Conservation (phyloP, 139 green algal genomes). For the Tetratostichococcus sp. region DNA sequence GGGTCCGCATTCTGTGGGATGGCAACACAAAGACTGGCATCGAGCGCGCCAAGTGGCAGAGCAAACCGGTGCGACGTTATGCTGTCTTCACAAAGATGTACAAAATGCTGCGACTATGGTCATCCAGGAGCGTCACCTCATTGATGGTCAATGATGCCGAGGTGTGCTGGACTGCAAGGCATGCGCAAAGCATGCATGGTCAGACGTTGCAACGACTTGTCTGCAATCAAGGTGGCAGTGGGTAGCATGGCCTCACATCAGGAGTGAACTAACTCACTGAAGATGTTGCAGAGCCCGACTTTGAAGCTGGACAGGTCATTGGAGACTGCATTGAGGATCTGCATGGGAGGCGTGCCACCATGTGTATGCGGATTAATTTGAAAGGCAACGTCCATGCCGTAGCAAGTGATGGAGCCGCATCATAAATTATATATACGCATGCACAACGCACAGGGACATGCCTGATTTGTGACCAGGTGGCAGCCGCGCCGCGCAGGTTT, state of each 20-base stretch:
- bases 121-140: conserved; percentile 31
- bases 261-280: conserved; percentile 30
- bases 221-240: too few species aligned
- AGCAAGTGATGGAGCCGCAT: too few species aligned
- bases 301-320: conserved; percentile 20
- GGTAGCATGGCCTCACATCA: too few species aligned
- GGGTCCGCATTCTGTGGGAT: conserved; percentile 52
- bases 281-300: conserved; percentile 45
- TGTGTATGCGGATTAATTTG: not conserved
- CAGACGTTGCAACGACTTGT: too few species aligned
- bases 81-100: too few species aligned
- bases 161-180: conserved; percentile 53
- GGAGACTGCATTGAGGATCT: conserved; percentile 36
- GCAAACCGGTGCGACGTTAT: too few species aligned
- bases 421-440: not conserved
- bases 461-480: conserved; percentile 45
- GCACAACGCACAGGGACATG: too few species aligned
- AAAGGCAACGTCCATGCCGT: too few species aligned
- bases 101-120: not conserved
- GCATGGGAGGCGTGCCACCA: not conserved
- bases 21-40: not conserved
- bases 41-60: too few species aligned
- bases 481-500: conserved; percentile 32
- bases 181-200: not conserved
- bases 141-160: conserved; percentile 65